Conservation (phyloP, 1,284 basidiomycete genomes). For the Melanopsichium pennsylvanicum region DNA sequence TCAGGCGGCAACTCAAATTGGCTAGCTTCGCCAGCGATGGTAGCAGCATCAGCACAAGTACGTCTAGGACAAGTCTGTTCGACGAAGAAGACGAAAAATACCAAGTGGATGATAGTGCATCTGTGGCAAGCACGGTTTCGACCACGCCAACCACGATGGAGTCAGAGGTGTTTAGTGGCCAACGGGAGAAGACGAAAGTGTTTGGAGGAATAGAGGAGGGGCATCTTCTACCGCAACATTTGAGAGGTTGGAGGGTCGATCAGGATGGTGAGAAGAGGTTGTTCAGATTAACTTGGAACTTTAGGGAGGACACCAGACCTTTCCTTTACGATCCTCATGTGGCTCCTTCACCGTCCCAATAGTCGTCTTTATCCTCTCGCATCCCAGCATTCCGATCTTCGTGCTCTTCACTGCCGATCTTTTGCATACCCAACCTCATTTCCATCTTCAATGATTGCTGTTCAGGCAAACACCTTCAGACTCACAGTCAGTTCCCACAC, state of each 20-base stretch:
- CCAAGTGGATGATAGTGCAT: constrained; percentile 10
- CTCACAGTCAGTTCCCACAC: too few relatives aligned
- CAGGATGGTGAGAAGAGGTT: constrained; percentile 17
- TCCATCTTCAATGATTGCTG: too few relatives aligned
- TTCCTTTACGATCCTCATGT: constrained; percentile 25
- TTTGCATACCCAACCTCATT: too few relatives aligned
- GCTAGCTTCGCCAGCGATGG: constrained; percentile 28
- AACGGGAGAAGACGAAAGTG: neutral
- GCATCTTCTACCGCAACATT: constrained; percentile 14
- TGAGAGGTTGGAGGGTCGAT: constrained; percentile 19
- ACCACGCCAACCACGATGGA: constrained; percentile 14
- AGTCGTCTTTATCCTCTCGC: too few relatives aligned
- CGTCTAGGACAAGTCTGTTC: constrained; percentile 20
- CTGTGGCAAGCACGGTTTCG: constrained; percentile 18
- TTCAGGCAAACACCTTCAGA: too few relatives aligned
- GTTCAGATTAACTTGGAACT: constrained; percentile 30
- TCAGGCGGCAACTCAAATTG: constrained; percentile 21
- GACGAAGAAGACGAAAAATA: constrained; percentile 13
- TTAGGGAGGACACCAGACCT: constrained; percentile 24
- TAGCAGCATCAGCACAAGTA: constrained; percentile 23
- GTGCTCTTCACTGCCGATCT: too few relatives aligned
- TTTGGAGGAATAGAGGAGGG: neutral
- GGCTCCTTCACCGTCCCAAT: neutral
- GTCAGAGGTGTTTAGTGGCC: neutral
- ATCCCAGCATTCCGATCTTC: too few relatives aligned